phyloP scores from a whole-genome alignment of 1,139 yeast genomes.

The Wickerhamomyces sp. region DNA sequence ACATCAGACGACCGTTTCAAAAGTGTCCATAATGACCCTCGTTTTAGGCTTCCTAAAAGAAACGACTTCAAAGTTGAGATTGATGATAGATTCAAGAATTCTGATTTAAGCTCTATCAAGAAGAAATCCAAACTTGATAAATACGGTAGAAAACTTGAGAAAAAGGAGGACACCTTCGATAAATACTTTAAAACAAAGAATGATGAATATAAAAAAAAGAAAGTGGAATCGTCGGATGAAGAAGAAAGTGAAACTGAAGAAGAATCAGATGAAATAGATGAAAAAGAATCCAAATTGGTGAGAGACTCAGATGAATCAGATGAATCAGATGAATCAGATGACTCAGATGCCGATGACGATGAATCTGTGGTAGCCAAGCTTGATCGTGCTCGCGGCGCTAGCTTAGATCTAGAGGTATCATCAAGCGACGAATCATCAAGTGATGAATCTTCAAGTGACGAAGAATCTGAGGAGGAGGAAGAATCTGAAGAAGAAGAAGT shows the following conservation, averaged over 20 bases:
- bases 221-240: slow-evolving; percentile 10
- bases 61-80: slow-evolving; percentile 71
- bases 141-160: slow-evolving; percentile 66
- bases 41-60: slow-evolving; percentile 72
- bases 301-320: slow-evolving; percentile 8
- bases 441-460: slow-evolving; percentile 35
- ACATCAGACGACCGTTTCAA: slow-evolving; percentile 73
- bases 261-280: slow-evolving; percentile 26
- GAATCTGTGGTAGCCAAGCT: slow-evolving; percentile 25
- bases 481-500: slow-evolving; percentile 59
- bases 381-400: slow-evolving; percentile 79
- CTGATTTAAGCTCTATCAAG: slow-evolving; percentile 61
- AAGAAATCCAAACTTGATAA: slow-evolving; percentile 69
- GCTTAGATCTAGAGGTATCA: slow-evolving; percentile 36
- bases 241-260: slow-evolving; percentile 23
- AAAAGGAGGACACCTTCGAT: slow-evolving; percentile 48
- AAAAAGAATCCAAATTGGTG: slow-evolving; percentile 2
- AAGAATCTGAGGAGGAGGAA: slow-evolving; percentile 37
- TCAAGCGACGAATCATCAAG: slow-evolving; percentile 35
- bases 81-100: slow-evolving; percentile 79
- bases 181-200: slow-evolving; percentile 46
- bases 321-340: slow-evolving; percentile 21
- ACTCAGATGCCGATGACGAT: slow-evolving; percentile 10
- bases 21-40: slow-evolving; percentile 80
- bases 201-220: slow-evolving; percentile 24